A percentile compares a stretch with the other conserved stretches of the same genome.
Conservation (phyloP, 225 moss, liverwort and hornwort genomes). For the Physcomitrium patens region DNA sequence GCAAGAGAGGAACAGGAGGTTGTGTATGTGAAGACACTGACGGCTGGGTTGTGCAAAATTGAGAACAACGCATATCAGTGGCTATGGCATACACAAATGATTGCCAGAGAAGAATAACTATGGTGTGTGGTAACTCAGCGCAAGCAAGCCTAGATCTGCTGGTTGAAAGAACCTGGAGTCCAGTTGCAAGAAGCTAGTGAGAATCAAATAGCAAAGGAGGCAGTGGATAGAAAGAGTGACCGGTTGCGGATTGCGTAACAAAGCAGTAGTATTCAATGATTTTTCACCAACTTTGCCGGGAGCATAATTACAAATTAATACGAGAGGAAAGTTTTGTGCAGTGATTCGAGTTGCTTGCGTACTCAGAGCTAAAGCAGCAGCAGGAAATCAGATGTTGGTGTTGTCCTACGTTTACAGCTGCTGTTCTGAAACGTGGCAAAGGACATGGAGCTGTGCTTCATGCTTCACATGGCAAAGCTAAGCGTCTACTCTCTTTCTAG, state of each 20-base stretch:
- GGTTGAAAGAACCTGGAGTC: too few relatives aligned
- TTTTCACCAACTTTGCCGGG: not conserved
- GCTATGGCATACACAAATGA: too few relatives aligned
- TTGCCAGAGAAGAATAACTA: too few relatives aligned
- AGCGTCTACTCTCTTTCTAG: not conserved
- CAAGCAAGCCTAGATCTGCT: too few relatives aligned
- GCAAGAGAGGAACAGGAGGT: too few relatives aligned
- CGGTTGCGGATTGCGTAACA: not conserved
- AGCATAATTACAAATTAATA: not conserved
- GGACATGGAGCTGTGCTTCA: not conserved
- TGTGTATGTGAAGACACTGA: too few relatives aligned
- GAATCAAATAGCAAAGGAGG: too few relatives aligned
- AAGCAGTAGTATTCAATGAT: slow-evolving; percentile 6
- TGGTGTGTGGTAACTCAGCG: too few relatives aligned
- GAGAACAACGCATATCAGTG: too few relatives aligned
- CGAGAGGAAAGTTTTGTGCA: not conserved
- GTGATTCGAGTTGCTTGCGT: slow-evolving; percentile 4
- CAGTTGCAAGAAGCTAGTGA: too few relatives aligned
- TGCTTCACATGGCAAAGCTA: not conserved
- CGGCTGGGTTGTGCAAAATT: too few relatives aligned
- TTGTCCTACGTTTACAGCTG: slow-evolving; percentile 3
- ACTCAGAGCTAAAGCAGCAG: slow-evolving; percentile 1
- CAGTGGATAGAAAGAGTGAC: not conserved
- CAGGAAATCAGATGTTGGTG: not conserved
- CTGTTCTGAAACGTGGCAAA: slow-evolving; percentile 1